Evolutionary conservation across 805 yeast genomes (phyloP), one percentile per base, ranked within the genome.

Genomic region (Hanseniaspora vineae): DNA sequence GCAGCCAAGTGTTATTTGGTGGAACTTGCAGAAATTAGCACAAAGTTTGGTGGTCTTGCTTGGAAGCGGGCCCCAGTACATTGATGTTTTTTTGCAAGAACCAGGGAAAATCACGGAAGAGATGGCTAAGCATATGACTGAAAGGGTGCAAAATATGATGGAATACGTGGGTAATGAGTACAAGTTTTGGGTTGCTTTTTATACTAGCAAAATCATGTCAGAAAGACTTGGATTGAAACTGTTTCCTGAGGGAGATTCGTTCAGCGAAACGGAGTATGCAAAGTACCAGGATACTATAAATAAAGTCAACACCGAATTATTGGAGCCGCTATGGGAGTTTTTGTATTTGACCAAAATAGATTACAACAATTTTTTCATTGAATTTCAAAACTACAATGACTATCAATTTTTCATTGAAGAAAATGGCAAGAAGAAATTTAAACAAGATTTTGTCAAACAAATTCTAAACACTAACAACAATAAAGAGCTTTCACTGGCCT

Each of bases 1-100:
- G 57, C 81, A 86, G 11, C 97, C 97, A 0, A 74, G 81, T 23
- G 77, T 89, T 0, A 79, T 90, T 42, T 87, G 95, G 95, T 90
- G 96, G 94, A 92, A 90, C 61, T 69, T 90, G 59, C 77, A 84
- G 1, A 75, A 90, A 52, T 68, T 89, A 18, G 96, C 90, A 2
- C 96, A 92, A 60, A 78, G 81, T 46, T 60, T 92, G 51, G 89
- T 87, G 0, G 88, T 84, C 58, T 68, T 89, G 19, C 68, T 89
- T 35, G 96, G 95, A 11, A 80, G 83, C 4, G 87, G 84, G 0
- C 68, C 73, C 1, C 68, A 69, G 14, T 59, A 76, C 10, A 59
- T 82, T 12, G 68, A 73, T 40, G 72, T 23, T 23, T 23, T 73
- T 42, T 61, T 61, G 6, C 42, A 47, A 8, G 42, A 54, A 44